Conservation (phyloP, 176 grass and related monocot species). For the Calamus simplicifolius region DNA sequence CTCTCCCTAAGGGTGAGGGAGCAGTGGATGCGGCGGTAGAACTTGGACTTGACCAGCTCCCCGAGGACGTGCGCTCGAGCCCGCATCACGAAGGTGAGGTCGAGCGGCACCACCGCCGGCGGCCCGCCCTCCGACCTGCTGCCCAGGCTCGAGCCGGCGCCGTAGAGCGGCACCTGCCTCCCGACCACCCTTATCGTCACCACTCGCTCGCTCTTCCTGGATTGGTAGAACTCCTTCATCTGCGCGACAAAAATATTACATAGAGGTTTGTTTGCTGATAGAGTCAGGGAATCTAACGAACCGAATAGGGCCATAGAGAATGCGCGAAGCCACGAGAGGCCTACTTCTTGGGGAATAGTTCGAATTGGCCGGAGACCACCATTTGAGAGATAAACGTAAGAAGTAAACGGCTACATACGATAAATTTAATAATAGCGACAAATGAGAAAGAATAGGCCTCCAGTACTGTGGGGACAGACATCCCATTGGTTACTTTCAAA, state of each 20-base stretch:
- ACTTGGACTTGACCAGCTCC: conserved; percentile 81
- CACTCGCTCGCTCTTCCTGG: conserved; percentile 58
- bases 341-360: too few relatives aligned
- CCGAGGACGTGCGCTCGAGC: conserved; percentile 84
- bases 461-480: too few relatives aligned
- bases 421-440: too few relatives aligned
- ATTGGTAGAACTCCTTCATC: conserved; percentile 90
- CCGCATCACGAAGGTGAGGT: conserved; percentile 57
- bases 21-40: conserved; percentile 78
- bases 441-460: too few relatives aligned
- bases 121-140: conserved; percentile 36
- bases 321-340: too few relatives aligned
- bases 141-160: conserved; percentile 53
- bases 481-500: too few relatives aligned
- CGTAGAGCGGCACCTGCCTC: conserved; percentile 87
- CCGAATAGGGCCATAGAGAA: too few relatives aligned
- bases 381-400: too few relatives aligned
- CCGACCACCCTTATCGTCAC: conserved; percentile 54
- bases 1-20: conserved; percentile 43
- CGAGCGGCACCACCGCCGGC: conserved; percentile 48
- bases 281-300: too few relatives aligned
- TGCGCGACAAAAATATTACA: conserved; percentile 5
- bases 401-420: too few relatives aligned
- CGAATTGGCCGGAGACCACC: too few relatives aligned
- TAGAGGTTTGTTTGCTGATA: too few relatives aligned